Conservation (phyloP, 192 early-diverging fungal genomes). For the Fimicolochytrium jonesii region DNA sequence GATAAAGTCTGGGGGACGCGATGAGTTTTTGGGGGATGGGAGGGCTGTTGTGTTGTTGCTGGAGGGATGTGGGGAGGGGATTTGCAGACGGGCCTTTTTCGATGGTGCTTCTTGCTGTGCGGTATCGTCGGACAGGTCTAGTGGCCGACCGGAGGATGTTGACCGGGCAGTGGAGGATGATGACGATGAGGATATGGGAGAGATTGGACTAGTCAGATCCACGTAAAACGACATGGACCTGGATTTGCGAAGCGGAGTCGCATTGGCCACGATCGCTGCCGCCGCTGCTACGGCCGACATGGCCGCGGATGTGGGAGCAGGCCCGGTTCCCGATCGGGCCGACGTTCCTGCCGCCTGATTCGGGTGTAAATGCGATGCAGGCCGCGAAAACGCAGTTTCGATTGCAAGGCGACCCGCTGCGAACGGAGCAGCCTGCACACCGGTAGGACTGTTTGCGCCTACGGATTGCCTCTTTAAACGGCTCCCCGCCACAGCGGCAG, state of each 20-base stretch:
- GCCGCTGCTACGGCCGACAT: not conserved
- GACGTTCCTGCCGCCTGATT: not conserved
- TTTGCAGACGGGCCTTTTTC: not conserved
- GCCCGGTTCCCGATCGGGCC: not conserved
- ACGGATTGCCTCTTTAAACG: too few relatives aligned
- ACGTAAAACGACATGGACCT: constrained; percentile 12
- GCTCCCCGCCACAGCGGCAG: too few relatives aligned
- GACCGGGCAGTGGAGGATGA: not conserved
- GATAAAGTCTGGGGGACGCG: not conserved
- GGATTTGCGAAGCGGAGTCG: not conserved
- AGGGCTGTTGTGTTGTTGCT: not conserved
- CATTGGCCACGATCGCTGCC: not conserved
- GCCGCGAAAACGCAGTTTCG: not conserved
- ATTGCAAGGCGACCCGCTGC: not conserved
- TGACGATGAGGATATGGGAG: not conserved
- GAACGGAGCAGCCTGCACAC: too few relatives aligned
- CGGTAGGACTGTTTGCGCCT: too few relatives aligned
- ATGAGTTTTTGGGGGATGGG: not conserved
- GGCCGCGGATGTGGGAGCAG: not conserved
- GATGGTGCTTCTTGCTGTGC: not conserved
- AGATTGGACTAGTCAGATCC: not conserved
- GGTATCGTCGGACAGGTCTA: not conserved
- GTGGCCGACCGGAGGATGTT: not conserved
- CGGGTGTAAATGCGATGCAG: not conserved
- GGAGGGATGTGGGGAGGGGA: not conserved